These are phyloP conservation scores for Solanum hybrid DNA, from an alignment of 305 asterid species.

Conservation along the genomic window DNA sequence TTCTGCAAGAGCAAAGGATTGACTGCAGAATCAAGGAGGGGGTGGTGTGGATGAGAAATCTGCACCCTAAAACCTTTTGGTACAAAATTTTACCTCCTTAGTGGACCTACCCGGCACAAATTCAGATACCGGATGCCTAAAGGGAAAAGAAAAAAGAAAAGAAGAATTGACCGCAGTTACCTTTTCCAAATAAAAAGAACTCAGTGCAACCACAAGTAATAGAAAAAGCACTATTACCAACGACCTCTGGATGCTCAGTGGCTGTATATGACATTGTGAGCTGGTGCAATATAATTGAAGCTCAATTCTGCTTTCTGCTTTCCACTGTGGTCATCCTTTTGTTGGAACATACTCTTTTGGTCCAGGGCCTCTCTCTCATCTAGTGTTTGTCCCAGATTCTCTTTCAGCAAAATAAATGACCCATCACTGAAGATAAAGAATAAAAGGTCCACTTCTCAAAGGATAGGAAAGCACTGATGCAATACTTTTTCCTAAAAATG, in stretches of 20 bases:
- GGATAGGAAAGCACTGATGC: not conserved
- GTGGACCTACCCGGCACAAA: not conserved
- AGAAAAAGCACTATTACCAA: not conserved
- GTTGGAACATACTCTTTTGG: not conserved
- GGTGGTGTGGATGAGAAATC: not conserved
- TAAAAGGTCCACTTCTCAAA: not conserved
- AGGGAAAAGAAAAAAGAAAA: not conserved
- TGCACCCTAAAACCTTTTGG: not conserved
- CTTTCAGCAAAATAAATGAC: not conserved
- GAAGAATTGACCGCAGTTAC: not conserved
- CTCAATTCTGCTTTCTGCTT: constrained; percentile 5
- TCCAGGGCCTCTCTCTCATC: not conserved
- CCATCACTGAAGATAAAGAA: not conserved
- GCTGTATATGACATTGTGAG: not conserved
- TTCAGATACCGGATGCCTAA: not conserved
- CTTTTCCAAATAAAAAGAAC: not conserved
- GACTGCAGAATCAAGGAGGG: not conserved
- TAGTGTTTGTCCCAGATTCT: constrained; percentile 5
- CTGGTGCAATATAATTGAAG: constrained; percentile 5
- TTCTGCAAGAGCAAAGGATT: not conserved
- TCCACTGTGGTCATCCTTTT: constrained; percentile 4
- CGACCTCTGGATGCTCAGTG: not conserved
- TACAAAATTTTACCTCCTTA: not conserved
- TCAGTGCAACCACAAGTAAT: not conserved
- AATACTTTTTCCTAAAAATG: not conserved